Conservation (phyloP, 2,329 filamentous ascomycete genomes). For the Ophioceras dolichostomum region DNA sequence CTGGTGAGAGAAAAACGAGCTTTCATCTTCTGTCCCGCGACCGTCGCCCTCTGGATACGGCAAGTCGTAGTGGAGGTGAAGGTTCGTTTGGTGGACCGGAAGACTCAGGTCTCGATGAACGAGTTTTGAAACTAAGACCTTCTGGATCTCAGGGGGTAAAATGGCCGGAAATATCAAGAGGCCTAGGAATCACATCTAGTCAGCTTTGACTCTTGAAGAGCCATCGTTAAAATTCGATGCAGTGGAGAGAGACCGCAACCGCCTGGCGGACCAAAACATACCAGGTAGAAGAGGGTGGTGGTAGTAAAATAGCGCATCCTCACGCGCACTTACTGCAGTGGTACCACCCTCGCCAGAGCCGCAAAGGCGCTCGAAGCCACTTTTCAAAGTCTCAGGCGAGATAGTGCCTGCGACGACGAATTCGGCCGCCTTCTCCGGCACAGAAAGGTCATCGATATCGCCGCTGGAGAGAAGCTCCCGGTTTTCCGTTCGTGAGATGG, state of each 20-base stretch:
- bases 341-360: conserved; percentile 11
- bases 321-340: too few relatives aligned
- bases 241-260: too few relatives aligned
- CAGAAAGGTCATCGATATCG: conserved; percentile 41
- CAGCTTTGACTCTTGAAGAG: too few relatives aligned
- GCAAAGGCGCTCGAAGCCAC: conserved; percentile 29
- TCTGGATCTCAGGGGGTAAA: conserved; percentile 57
- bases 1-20: conserved; percentile 2
- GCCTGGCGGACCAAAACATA: too few relatives aligned
- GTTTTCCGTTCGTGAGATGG: conserved; percentile 49
- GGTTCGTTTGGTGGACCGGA: conserved; percentile 69
- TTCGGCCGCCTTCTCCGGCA: conserved; percentile 21
- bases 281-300: conserved; percentile 57
- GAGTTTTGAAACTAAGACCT: conserved; percentile 56
- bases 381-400: conserved; percentile 25
- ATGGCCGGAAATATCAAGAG: conserved; percentile 67
- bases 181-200: too few relatives aligned
- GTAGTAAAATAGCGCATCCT: too few relatives aligned
- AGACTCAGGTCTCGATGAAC: conserved; percentile 55
- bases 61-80: conserved; percentile 30
- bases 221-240: too few relatives aligned
- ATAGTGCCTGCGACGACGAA: conserved; percentile 35
- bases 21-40: not conserved
- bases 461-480: conserved; percentile 36
- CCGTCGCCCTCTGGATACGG: conserved; percentile 13